These are phyloP conservation scores for Microbotryum saponariae DNA, from an alignment of 1,284 basidiomycete genomes.

Conservation along the genomic window DNA sequence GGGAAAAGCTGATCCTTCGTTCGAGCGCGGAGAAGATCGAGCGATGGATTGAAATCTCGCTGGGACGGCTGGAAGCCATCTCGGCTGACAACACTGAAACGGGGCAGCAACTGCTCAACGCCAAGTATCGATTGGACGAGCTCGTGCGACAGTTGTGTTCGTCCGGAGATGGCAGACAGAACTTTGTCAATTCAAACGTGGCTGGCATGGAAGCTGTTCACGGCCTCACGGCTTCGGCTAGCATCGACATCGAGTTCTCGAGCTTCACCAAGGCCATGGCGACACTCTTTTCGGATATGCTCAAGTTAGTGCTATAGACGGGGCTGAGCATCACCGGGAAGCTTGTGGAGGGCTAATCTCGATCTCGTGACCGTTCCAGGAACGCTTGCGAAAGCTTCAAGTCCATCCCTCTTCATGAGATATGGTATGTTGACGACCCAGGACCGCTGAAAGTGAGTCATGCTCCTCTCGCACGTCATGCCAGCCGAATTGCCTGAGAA, in stretches of 20 bases:
- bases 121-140: background rate
- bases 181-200: conserved; percentile 25
- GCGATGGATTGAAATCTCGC: no score
- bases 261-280: conserved; percentile 10
- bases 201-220: background rate
- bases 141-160: background rate
- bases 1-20: no score
- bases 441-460: conserved; percentile 13
- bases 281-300: conserved; percentile 3
- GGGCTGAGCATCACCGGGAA: background rate
- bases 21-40: no score
- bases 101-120: background rate
- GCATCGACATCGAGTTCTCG: conserved; percentile 17
- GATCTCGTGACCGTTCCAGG: background rate
- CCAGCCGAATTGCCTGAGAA: no score
- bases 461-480: no score
- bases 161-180: background rate
- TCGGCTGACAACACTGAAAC: no score
- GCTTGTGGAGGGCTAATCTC: conserved; percentile 4
- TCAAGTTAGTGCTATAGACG: conserved; percentile 2
- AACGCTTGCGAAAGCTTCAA: conserved; percentile 5
- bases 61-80: no score
- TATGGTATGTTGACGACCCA: conserved; percentile 23
- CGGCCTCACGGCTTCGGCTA: background rate
- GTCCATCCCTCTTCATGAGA: conserved; percentile 15